Conservation (phyloP, 2,329 filamentous ascomycete genomes). For the Diaporthe sp. region DNA sequence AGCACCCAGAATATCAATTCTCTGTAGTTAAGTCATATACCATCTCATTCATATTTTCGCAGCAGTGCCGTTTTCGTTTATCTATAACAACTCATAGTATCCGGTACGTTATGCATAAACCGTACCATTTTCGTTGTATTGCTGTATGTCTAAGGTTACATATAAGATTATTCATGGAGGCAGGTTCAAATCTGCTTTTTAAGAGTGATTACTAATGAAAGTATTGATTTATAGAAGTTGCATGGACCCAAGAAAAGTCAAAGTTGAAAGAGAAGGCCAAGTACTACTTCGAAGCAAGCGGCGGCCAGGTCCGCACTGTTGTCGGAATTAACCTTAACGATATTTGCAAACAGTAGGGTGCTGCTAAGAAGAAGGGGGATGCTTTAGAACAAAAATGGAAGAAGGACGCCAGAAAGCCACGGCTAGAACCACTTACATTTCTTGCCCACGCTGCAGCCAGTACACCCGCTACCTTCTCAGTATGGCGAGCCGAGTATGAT, state of each 20-base stretch:
- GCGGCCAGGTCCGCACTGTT: background rate
- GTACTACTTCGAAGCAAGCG: constrained; percentile 1
- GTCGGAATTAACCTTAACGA: background rate
- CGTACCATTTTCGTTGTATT: too few species aligned
- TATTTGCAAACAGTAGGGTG: background rate
- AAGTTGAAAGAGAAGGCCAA: constrained; percentile 3
- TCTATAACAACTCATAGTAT: too few species aligned
- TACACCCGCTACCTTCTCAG: background rate
- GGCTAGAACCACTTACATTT: background rate
- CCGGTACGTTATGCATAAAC: too few species aligned
- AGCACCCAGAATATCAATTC: too few species aligned
- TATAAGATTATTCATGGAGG: too few species aligned
- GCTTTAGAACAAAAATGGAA: background rate
- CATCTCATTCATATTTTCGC: too few species aligned
- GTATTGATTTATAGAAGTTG: background rate
- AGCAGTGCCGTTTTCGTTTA: too few species aligned
- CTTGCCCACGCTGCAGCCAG: background rate
- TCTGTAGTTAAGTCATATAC: too few species aligned
- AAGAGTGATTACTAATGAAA: too few species aligned
- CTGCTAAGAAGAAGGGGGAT: background rate
- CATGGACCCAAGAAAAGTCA: background rate
- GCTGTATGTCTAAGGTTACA: too few species aligned
- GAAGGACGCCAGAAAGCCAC: background rate
- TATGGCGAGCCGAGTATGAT: background rate
- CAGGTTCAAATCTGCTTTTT: too few species aligned